Conservation (phyloP, 148 eudicot genomes). For the Euryodendron excelsum region DNA sequence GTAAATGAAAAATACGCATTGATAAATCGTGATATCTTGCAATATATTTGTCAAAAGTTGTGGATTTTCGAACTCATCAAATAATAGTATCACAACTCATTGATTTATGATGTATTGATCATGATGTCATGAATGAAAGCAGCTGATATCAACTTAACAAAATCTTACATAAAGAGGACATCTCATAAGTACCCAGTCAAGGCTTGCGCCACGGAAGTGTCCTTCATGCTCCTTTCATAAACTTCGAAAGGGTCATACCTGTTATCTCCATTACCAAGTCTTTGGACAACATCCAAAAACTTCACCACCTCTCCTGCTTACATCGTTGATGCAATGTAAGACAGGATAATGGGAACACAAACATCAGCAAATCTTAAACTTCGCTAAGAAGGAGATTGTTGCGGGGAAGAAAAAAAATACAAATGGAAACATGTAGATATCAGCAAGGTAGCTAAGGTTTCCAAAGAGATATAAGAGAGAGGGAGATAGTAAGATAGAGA, state of each 20-base stretch:
- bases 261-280: background rate
- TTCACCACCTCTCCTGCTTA: background rate
- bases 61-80: background rate
- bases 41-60: background rate
- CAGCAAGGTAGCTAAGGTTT: background rate
- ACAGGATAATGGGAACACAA: background rate
- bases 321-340: background rate
- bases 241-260: background rate
- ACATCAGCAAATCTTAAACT: background rate
- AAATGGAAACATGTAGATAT: background rate
- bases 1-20: background rate
- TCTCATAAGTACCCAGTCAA: background rate
- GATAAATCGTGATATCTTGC: background rate
- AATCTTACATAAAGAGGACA: background rate
- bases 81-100: background rate
- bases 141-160: no score
- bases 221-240: background rate
- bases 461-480: background rate
- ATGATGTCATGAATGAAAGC: background rate
- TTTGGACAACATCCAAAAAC: background rate
- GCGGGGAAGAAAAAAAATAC: background rate
- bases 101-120: background rate
- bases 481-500: no score
- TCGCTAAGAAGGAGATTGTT: background rate
- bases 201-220: background rate